Evolutionary conservation across 2,329 filamentous ascomycete genomes (phyloP).

Genomic region (Thermothelomyces thermophilus): DNA sequence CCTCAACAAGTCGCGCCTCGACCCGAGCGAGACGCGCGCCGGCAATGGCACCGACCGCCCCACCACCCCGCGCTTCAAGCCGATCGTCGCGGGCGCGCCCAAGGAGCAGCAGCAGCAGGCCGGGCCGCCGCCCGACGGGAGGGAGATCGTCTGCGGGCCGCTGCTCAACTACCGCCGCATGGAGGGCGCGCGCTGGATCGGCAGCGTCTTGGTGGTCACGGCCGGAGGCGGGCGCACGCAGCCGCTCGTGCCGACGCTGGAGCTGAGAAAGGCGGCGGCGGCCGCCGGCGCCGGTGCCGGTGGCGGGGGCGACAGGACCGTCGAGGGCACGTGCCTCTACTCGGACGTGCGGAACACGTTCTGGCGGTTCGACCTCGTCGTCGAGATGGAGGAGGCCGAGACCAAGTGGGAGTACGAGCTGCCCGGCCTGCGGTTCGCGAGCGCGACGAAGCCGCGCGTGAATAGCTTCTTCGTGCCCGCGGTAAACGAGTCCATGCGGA

Average conservation of each 20-base stretch:
- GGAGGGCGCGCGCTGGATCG: slow-evolving; percentile 63
- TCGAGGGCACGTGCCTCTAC: slow-evolving; percentile 57
- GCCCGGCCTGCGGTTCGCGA: slow-evolving; percentile 55
- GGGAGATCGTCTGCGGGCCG: slow-evolving; percentile 63
- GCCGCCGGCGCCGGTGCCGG: too few relatives aligned
- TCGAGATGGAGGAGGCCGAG: slow-evolving; percentile 66
- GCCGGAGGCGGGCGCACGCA: slow-evolving; percentile 59
- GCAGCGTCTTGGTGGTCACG: slow-evolving; percentile 79
- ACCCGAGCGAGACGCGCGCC: slow-evolving; percentile 30
- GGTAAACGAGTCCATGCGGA: slow-evolving; percentile 80
- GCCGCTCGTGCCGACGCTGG: slow-evolving; percentile 52
- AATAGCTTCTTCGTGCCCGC: slow-evolving; percentile 84
- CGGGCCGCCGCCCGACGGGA: slow-evolving; percentile 39
- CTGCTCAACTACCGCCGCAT: slow-evolving; percentile 73
- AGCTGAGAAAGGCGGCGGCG: slow-evolving; percentile 41
- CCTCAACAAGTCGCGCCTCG: slow-evolving; percentile 48
- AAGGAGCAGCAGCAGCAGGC: slow-evolving; percentile 20
- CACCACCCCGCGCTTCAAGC: slow-evolving; percentile 33
- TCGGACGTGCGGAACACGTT: slow-evolving; percentile 69
- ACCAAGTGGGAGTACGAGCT: slow-evolving; percentile 74
- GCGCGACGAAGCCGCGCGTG: slow-evolving; percentile 47
- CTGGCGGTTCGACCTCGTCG: slow-evolving; percentile 80
- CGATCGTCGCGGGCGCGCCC: slow-evolving; percentile 42
- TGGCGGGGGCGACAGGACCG: too few relatives aligned
- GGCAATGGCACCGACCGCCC: slow-evolving; percentile 18